These are phyloP conservation scores for Diddensiella transvaalensis DNA, from an alignment of 805 yeast genomes.

Conservation along the genomic window DNA sequence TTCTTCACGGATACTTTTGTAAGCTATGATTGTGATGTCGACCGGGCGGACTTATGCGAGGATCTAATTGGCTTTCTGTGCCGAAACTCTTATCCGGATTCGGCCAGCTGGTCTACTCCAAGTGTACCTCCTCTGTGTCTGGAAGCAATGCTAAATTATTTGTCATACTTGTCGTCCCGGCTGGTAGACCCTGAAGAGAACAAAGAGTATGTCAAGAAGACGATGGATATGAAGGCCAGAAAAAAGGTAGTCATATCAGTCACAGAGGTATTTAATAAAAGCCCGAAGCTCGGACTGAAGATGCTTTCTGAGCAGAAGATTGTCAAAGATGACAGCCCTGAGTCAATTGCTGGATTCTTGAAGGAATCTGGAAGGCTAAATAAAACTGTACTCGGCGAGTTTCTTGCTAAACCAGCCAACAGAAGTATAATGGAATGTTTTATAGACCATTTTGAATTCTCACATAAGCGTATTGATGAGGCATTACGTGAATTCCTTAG, in stretches of 20 bases:
- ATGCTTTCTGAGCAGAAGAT: slow-evolving; percentile 63
- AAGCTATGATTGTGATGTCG: slow-evolving; percentile 87
- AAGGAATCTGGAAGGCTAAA: slow-evolving; percentile 78
- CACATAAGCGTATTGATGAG: slow-evolving; percentile 82
- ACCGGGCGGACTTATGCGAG: slow-evolving; percentile 71
- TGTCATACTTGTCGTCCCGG: slow-evolving; percentile 57
- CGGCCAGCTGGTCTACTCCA: slow-evolving; percentile 73
- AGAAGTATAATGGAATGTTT: slow-evolving; percentile 57
- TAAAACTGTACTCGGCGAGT: slow-evolving; percentile 84
- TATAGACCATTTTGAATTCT: slow-evolving; percentile 68
- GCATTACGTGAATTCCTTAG: slow-evolving; percentile 79
- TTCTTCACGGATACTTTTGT: slow-evolving; percentile 75
- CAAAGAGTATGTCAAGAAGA: slow-evolving; percentile 11
- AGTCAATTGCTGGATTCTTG: slow-evolving; percentile 71
- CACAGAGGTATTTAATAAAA: slow-evolving; percentile 69
- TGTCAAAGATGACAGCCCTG: slow-evolving; percentile 44
- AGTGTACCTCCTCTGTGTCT: slow-evolving; percentile 91
- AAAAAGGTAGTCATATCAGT: slow-evolving; percentile 78
- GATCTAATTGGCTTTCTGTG: slow-evolving; percentile 68
- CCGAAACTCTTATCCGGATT: slow-evolving; percentile 77
- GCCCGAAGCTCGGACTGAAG: slow-evolving; percentile 71
- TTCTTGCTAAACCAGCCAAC: slow-evolving; percentile 72
- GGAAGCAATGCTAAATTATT: slow-evolving; percentile 75
- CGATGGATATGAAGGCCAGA: slow-evolving; percentile 24
- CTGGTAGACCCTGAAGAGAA: slow-evolving; percentile 24